phyloP scores from a whole-genome alignment of 2,329 filamentous ascomycete species.

The Colletotrichum echinochloae region DNA sequence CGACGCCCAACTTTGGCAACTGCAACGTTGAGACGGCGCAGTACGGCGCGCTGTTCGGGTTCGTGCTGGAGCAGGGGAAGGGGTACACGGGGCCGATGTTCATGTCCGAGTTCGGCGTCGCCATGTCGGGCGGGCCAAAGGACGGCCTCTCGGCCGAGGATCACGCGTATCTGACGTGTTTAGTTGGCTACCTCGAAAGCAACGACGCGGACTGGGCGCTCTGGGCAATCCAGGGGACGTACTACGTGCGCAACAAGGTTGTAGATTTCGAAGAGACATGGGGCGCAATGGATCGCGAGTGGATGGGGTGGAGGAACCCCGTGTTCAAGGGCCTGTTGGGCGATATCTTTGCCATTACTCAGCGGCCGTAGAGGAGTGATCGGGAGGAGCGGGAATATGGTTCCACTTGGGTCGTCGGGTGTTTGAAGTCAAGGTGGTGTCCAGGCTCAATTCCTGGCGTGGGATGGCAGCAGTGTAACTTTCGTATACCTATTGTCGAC shows the following conservation, averaged over 20 bases:
- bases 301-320: constrained; percentile 54
- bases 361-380: constrained; percentile 47
- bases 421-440: background rate
- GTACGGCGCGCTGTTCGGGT: constrained; percentile 63
- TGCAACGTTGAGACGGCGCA: constrained; percentile 57
- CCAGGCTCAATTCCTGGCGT: background rate
- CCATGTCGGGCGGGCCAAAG: constrained; percentile 56
- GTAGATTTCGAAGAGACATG: constrained; percentile 66
- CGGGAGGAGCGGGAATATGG: background rate
- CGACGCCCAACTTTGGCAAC: constrained; percentile 55
- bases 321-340: constrained; percentile 52
- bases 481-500: too few relatives aligned
- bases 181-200: constrained; percentile 62
- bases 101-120: constrained; percentile 70
- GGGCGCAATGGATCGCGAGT: constrained; percentile 60
- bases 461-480: background rate
- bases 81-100: constrained; percentile 66
- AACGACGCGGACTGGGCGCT: constrained; percentile 72
- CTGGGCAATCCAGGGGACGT: constrained; percentile 70
- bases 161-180: constrained; percentile 62
- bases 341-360: constrained; percentile 54
- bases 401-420: background rate
- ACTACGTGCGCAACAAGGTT: constrained; percentile 65
- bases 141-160: constrained; percentile 59
- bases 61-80: constrained; percentile 61